Percentiles rank a stretch among this genome's conserved stretches.
Evolutionary conservation across 495 filamentous ascomycete genomes (phyloP).

Genomic region (Cercophora sp.): DNA sequence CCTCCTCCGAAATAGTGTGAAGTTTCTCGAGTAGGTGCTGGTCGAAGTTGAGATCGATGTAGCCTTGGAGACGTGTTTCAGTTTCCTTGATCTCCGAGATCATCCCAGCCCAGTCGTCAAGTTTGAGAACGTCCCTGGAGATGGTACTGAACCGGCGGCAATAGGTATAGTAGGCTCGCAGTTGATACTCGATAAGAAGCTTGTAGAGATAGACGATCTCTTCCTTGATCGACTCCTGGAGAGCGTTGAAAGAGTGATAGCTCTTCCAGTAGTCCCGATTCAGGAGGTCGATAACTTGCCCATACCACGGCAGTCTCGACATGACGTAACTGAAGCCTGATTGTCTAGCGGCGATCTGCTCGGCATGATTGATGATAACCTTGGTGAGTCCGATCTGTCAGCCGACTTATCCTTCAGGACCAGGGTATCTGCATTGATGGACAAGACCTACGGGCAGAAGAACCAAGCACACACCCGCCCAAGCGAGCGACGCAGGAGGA

Average conservation of each 20-base stretch:
- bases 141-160: conserved; percentile 14
- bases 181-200: conserved; percentile 22
- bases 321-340: conserved; percentile 22
- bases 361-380: conserved; percentile 22
- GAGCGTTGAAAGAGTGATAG: conserved; percentile 11
- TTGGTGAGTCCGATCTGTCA: background rate
- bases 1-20: conserved; percentile 20
- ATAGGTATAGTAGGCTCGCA: conserved; percentile 20
- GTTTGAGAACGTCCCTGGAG: conserved; percentile 18
- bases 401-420: background rate
- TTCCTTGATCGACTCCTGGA: conserved; percentile 6
- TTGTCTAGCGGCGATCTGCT: conserved; percentile 18
- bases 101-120: conserved; percentile 23
- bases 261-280: conserved; percentile 21
- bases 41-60: conserved; percentile 21
- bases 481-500: conserved; percentile 16
- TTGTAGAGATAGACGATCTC: conserved; percentile 18
- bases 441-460: conserved; percentile 15
- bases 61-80: conserved; percentile 16
- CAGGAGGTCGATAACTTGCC: conserved; percentile 18
- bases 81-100: conserved; percentile 12
- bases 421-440: too few species aligned
- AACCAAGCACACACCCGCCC: conserved; percentile 21
- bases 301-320: conserved; percentile 22
- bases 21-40: conserved; percentile 20